Evolutionary conservation across 2,329 filamentous ascomycete species (phyloP), one percentile per base, ranked within the genome.

Genomic region (Colletotrichum falcatum): DNA sequence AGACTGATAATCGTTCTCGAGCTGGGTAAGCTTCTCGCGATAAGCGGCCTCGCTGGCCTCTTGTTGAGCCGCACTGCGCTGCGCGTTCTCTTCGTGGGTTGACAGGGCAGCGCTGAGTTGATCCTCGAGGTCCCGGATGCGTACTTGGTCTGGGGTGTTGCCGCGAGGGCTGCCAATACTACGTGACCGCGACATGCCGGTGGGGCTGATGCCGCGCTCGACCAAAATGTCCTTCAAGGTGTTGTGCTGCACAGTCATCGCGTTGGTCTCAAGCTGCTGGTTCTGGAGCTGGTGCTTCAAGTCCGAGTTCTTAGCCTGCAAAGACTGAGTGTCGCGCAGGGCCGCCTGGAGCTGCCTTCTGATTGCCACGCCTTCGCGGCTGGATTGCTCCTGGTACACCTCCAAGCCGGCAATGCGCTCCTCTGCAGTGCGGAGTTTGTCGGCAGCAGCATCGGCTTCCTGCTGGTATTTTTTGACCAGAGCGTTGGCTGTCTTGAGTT

Each of bases 1-100:
- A 51, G 96, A 97, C 81, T 98, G 94, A 79, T 99, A 98, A 80
- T 99, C 96, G 78, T 95, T 97, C 82, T 98, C 95, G 39, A 99
- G 89, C 78, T 97, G 95, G 70, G 94, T 89, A 62, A 99, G 87
- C 81, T 98, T 98, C 79, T 98, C 95, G 72, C 95, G 92, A 83
- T 97, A 98, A 56, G 93, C 89, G 65, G 90, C 88, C 79, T 97
- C 95, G n/a, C 94, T 92, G 77, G 97, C 94, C 75, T 96, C 92
- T 71, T 94, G 91, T 65, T 95, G 92, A 44, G 88, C 85, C 72
- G 96, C 93, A 73, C 94, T 94, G 4, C 87, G 87, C 67, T 89
- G 84, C 79, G 93, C 96, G 56, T 94, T 90, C 78, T 98, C 95
- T 72, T 98, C 94, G 73, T 98, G 94, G 1, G 93, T 90, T 76